Evolutionary conservation across 208 protist genomes (phyloP), one percentile per base, ranked within the genome.

Genomic region (Trypanosoma avium): DNA sequence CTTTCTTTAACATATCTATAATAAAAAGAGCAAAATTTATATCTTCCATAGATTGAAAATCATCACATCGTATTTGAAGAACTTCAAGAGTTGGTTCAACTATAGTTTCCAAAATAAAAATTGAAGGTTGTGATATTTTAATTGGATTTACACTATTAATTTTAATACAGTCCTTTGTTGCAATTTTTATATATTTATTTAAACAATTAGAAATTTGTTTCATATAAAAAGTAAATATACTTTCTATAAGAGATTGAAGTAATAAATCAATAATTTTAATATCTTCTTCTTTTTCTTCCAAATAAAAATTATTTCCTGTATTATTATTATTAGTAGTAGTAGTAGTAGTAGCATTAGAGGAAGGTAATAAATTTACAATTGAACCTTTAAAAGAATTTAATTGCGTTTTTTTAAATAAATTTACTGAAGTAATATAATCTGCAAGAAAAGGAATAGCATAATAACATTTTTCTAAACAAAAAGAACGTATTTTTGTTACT

Each of bases 61-160:
- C 22, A 0, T 35, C 24, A n/a, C 19, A 32, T 35, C 59, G 40
- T 10, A 52, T 2, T 19, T 49, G 22, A 35, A 66, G 36, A 38
- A 72, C 36, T n/a, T 43, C 35, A 17, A 72, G 27, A 12, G 57
- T 72, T 33, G 67, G 67, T 24, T 72, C 67, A 17, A 72, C 58
- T 6, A 72, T 50, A 32, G 7, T 42, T 40, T 72, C 29, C 19
- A 72, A 42, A 30, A 72, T 6, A 26, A 1, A 29, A 24, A 72
- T 27, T 19, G 17, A 10, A 17, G 5, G 2, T 21, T 24, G 26
- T 29, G 67, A 72, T 2, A 66, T 30, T 9, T 19, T 43, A 30
- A 38, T 17, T 4, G 12, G n/a, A 9, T 45, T 33, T 12, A 12
- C 46, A 12, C 59, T 30, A 7, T 9, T n/a, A 61, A 72, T 38